Base-by-base conservation (phyloP, 352 stramenopile species). In the Globisporangium lucens region DNA sequence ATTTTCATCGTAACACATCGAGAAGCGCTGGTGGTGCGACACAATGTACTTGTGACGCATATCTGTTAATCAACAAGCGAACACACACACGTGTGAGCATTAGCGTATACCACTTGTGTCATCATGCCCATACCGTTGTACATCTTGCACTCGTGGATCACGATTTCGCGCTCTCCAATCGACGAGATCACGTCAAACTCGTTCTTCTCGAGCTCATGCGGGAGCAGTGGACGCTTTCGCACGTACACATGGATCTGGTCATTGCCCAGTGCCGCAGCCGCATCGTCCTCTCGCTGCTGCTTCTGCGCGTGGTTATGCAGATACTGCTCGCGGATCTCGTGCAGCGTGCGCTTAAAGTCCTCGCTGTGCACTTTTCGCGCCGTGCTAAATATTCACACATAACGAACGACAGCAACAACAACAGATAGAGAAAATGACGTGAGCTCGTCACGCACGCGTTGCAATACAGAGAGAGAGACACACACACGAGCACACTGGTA, bases 91-190 rank as follows among this genome's bases (percentile, higher is more conserved):
- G 27, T 8, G 13, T 22, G 29, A 36, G 22, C 9, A 20, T 38
- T 36, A 58, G 27, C n/a, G 68, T 38, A 27, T 35, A 29, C 17
- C 13, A 51, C 36, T 30, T 29, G 8, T 66, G n/a, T 30, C 22
- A 57, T 30, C 22, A 57, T 49, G 7, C 49, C 12, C 71, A 5
- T 74, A 88, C 79, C 74, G 9, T 82, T 74, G 72, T 97, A 92
- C 89, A 97, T 97, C 55, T 91, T 85, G 74, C 87, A 94, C 72
- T 97, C 90, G 72, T 97, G 87, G 61, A 97, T 85, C 47, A 95
- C 80, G 67, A 94, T 88, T 56, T 90, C 75, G 35, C 70, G 75
- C 60, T 71, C 56, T 0, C 75, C 82, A 36, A 84, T 75, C 22
- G 86, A 88, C 47, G 81, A 86, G 65, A 97, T 91, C 57, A 97